A percentile compares a stretch with the other conserved stretches of the same genome.
Conservation (phyloP, 305 asterid species). For the Lippia alba region DNA sequence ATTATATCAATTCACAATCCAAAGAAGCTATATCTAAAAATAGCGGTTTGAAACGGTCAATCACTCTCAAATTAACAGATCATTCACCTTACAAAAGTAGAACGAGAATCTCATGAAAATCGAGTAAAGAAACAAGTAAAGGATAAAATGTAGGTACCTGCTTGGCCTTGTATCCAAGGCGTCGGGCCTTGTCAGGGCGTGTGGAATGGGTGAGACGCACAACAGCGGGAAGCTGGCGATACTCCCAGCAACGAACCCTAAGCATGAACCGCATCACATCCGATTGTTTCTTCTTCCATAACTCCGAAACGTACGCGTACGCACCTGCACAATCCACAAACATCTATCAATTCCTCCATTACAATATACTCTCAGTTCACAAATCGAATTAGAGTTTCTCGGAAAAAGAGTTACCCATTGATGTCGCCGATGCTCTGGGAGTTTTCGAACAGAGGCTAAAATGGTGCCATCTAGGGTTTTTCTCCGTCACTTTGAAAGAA, state of each 20-base stretch:
- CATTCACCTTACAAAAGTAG: not conserved
- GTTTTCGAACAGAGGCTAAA: too few species aligned
- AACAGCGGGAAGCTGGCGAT: slow-evolving; percentile 49
- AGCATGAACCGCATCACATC: slow-evolving; percentile 52
- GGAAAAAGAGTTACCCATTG: slow-evolving; percentile 27
- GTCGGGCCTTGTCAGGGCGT: slow-evolving; percentile 51
- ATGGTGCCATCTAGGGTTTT: too few species aligned
- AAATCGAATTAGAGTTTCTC: not conserved
- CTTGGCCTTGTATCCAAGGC: slow-evolving; percentile 52
- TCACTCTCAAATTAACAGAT: too few species aligned
- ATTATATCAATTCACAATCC: too few species aligned
- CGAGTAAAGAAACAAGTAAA: too few species aligned
- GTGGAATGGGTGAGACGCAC: slow-evolving; percentile 45
- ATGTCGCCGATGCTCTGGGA: not conserved
- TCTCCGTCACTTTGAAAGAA: too few species aligned
- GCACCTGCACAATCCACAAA: slow-evolving; percentile 39
- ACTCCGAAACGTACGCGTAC: slow-evolving; percentile 46
- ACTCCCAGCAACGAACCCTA: slow-evolving; percentile 53
- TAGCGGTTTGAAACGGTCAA: too few species aligned
- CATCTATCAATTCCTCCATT: not conserved
- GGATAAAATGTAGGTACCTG: too few species aligned
- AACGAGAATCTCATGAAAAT: not conserved
- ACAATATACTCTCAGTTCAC: not conserved
- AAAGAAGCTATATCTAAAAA: too few species aligned
- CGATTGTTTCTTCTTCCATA: slow-evolving; percentile 53